These are phyloP conservation scores for Colletotrichum aenigma DNA, from an alignment of 2,329 filamentous ascomycete genomes.

Conservation along the genomic window DNA sequence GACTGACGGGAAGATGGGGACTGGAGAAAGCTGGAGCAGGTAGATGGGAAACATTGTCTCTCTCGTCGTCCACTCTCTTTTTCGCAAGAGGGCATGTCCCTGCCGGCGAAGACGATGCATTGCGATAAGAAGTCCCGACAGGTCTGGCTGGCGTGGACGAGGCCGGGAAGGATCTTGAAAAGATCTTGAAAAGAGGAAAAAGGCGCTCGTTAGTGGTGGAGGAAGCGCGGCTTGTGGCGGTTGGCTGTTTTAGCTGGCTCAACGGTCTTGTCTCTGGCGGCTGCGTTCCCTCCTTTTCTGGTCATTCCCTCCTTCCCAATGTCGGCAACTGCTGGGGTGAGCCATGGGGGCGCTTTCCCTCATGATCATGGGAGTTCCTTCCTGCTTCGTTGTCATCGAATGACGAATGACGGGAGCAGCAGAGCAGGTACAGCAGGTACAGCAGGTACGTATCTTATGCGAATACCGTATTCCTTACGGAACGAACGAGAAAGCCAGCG, in stretches of 20 bases:
- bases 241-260: not conserved
- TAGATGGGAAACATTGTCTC: not conserved
- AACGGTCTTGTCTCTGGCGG: not conserved
- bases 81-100: not conserved
- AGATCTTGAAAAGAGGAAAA: not conserved
- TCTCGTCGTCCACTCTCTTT: not conserved
- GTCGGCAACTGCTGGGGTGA: not conserved
- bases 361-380: not conserved
- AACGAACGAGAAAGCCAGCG: not conserved
- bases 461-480: not conserved
- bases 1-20: not conserved
- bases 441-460: not conserved
- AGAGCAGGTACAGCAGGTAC: not conserved
- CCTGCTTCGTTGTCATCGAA: not conserved
- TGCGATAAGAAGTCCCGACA: not conserved
- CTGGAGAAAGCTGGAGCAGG: not conserved
- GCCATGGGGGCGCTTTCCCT: not conserved
- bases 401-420: not conserved
- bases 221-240: not conserved
- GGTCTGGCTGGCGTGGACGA: not conserved
- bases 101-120: not conserved
- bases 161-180: not conserved
- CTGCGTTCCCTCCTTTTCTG: not conserved
- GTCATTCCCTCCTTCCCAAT: not conserved
- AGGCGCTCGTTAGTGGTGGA: not conserved